phyloP scores from a whole-genome alignment of 164 flowering plant species.

The Berberis thunbergii region DNA sequence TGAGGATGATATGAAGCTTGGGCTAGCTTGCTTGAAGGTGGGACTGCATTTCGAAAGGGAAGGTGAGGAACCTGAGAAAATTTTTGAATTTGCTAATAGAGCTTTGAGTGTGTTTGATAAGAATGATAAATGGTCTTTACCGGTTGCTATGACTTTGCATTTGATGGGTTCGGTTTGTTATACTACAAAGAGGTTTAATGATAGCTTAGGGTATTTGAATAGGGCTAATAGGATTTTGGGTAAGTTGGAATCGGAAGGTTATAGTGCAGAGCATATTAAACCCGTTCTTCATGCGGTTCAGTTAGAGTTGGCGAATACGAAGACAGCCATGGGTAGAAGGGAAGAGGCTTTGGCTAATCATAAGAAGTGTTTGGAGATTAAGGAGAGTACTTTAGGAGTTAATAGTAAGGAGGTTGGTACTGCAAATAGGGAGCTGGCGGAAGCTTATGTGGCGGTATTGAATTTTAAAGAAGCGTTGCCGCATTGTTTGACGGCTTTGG shows the following conservation, averaged over 20 bases:
- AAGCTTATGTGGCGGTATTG: constrained; percentile 65
- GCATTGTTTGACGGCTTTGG: constrained; percentile 62
- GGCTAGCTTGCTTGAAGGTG: constrained; percentile 64
- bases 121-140: constrained; percentile 33
- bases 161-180: constrained; percentile 69
- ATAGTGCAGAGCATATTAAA: constrained; percentile 32
- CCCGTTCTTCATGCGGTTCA: constrained; percentile 70
- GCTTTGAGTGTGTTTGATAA: constrained; percentile 53
- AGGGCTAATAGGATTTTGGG: constrained; percentile 57
- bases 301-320: constrained; percentile 56
- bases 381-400: constrained; percentile 53
- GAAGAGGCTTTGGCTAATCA: constrained; percentile 73
- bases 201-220: constrained; percentile 63
- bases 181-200: constrained; percentile 54
- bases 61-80: constrained; percentile 63
- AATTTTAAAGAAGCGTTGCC: constrained; percentile 82
- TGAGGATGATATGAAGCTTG: constrained; percentile 45
- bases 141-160: constrained; percentile 73
- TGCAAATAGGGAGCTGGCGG: constrained; percentile 66
- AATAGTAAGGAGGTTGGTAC: constrained; percentile 62
- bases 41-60: constrained; percentile 69
- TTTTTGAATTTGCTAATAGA: constrained; percentile 47
- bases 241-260: constrained; percentile 44
- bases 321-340: constrained; percentile 80
- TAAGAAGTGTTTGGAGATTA: constrained; percentile 61